Base-by-base conservation (phyloP, 78 protist species). In the Pelomyxa schiedti region DNA sequence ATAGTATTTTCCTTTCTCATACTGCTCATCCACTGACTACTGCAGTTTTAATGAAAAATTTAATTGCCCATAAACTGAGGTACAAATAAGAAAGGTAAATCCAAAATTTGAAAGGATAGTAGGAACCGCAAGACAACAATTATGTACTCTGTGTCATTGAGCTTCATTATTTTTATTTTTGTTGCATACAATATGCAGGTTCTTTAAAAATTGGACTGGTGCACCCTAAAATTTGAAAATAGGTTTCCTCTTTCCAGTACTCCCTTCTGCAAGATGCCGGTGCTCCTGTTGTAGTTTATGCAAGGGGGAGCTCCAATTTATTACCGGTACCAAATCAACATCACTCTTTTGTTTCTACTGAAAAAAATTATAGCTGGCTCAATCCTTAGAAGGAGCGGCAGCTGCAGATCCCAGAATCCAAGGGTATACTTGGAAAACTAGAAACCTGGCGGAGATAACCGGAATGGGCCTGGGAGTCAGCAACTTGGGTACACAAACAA, bases 61-160 rank as follows among this genome's bases (percentile, higher is more conserved):
- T 94, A 3, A 80, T 87, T 1, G 91, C 98, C 26, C 98, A 94
- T 70, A 72, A 93, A n/a, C n/a, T n/a, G n/a, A n/a, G n/a, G n/a
- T n/a, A n/a, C n/a, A n/a, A n/a, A n/a, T n/a, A n/a, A n/a, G n/a
- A n/a, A n/a, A n/a, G n/a, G n/a, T n/a, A n/a, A n/a, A n/a, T n/a
- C n/a, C n/a, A n/a, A n/a, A n/a, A n/a, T n/a, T n/a, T n/a, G n/a
- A n/a, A n/a, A n/a, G n/a, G n/a, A n/a, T n/a, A 8, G 30, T n/a
- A 63, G 96, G 28, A 94, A 94, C 70, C 74, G 98, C 42, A 93
- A 94, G 84, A 93, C 98, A 8, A 82, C 96, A 3, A 8, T 89
- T 53, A 87, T 93, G 93, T 94, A 87, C 69, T 76, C 96, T 16
- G 39, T 86, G 2, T 38, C 90, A 1, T 66, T 94, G 69, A 89